Percentiles rank a stretch among this genome's conserved stretches.
Conservation (phyloP, 2,329 filamentous ascomycete genomes). For the Microdochium nivale region DNA sequence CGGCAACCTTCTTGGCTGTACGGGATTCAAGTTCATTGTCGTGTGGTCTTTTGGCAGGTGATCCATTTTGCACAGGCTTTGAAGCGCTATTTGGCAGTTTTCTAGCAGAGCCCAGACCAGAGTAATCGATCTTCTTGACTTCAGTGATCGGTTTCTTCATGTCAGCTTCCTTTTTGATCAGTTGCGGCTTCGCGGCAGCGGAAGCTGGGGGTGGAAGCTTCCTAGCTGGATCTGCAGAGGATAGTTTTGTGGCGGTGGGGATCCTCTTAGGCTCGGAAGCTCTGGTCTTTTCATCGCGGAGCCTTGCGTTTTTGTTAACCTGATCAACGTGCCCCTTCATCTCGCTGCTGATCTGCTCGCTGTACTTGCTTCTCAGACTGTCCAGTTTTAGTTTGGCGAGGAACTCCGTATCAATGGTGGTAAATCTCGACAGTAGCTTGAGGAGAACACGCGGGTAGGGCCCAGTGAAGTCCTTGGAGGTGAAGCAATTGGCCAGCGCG, state of each 20-base stretch:
- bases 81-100: slow-evolving; percentile 9
- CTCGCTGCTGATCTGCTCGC: slow-evolving; percentile 41
- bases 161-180: slow-evolving; percentile 5
- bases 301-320: slow-evolving; percentile 12
- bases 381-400: slow-evolving; percentile 58
- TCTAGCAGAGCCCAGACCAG: slow-evolving; percentile 16
- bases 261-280: background rate
- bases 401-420: slow-evolving; percentile 50
- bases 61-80: background rate
- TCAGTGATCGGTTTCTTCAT: slow-evolving; percentile 7
- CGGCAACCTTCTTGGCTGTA: slow-evolving; percentile 9
- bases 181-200: slow-evolving; percentile 4
- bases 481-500: slow-evolving; percentile 44
- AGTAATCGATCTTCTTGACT: slow-evolving; percentile 15
- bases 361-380: slow-evolving; percentile 55
- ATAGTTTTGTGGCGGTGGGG: slow-evolving; percentile 1
- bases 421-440: slow-evolving; percentile 51
- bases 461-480: slow-evolving; percentile 15
- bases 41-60: slow-evolving; percentile 4
- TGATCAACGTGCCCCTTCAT: slow-evolving; percentile 13
- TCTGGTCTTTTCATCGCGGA: slow-evolving; percentile 1
- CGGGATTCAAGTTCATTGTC: slow-evolving; percentile 6
- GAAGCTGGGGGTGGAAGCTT: slow-evolving; percentile 9
- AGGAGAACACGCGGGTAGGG: background rate
- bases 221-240: slow-evolving; percentile 7